Conservation (phyloP, 768 basidiomycete species). For the Calocera cornea region DNA sequence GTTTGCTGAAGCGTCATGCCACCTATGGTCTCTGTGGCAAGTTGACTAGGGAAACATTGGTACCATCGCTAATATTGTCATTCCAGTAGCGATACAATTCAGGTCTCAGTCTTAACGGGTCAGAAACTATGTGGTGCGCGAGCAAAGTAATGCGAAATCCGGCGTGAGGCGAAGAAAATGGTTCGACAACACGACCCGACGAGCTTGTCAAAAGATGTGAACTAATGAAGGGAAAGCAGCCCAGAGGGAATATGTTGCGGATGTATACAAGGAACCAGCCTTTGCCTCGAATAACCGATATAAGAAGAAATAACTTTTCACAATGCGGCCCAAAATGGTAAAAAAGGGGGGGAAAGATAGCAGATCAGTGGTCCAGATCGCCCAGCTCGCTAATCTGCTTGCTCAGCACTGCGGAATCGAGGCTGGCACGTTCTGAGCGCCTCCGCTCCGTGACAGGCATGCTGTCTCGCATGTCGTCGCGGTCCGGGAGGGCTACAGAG, state of each 20-base stretch:
- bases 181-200: background rate
- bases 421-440: background rate
- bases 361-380: background rate
- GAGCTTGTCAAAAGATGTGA: background rate
- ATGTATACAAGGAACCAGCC: slow-evolving; percentile 1
- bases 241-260: background rate
- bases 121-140: background rate
- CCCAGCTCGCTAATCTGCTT: background rate
- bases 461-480: background rate
- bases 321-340: background rate
- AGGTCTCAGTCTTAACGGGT: background rate
- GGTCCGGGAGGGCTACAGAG: background rate
- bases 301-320: background rate
- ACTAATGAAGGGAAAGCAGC: background rate
- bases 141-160: background rate
- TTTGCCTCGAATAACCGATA: background rate
- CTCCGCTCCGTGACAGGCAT: background rate
- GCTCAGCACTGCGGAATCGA: background rate
- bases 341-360: background rate
- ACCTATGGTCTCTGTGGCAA: too few species aligned
- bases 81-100: background rate
- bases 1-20: too few species aligned
- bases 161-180: background rate
- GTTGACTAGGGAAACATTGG: too few species aligned
- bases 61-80: background rate